phyloP scores from a whole-genome alignment of 2,329 filamentous ascomycete species.

The Apiospora hydei region DNA sequence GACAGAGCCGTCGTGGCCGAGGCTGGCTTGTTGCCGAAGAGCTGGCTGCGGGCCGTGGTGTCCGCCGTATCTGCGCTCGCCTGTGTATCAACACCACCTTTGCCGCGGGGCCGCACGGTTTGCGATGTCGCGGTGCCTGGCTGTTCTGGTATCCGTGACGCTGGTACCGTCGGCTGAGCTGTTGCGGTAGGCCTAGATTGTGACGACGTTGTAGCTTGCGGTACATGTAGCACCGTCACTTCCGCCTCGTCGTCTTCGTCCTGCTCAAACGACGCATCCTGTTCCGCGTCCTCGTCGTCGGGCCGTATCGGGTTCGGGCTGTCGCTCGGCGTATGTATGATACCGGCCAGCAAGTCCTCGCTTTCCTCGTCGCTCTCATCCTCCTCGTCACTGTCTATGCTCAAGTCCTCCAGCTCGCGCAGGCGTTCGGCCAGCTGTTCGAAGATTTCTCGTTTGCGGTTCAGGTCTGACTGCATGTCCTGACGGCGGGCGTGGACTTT shows the following conservation, averaged over 20 bases:
- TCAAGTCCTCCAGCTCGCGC: constrained; percentile 71
- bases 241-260: constrained; percentile 29
- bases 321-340: constrained; percentile 63
- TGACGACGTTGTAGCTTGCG: constrained; percentile 23
- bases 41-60: constrained; percentile 46
- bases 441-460: constrained; percentile 69
- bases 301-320: constrained; percentile 51
- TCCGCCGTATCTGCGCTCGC: constrained; percentile 27
- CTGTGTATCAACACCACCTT: neutral
- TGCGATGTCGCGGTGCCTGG: constrained; percentile 41
- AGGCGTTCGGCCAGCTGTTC: constrained; percentile 72
- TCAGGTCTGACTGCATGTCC: constrained; percentile 69
- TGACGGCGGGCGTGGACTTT: constrained; percentile 65
- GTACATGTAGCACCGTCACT: constrained; percentile 32
- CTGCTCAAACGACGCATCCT: neutral
- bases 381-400: constrained; percentile 47
- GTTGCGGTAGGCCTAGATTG: constrained; percentile 20
- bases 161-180: constrained; percentile 18
- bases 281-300: constrained; percentile 25
- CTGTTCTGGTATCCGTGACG: constrained; percentile 25
- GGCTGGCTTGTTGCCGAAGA: constrained; percentile 50
- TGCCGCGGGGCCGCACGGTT: constrained; percentile 34
- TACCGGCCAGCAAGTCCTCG: constrained; percentile 63
- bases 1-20: constrained; percentile 44
- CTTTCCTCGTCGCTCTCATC: constrained; percentile 58